These are phyloP conservation scores for Metschnikowia amazonensis DNA, from an alignment of 805 yeast genomes.

Conservation along the genomic window DNA sequence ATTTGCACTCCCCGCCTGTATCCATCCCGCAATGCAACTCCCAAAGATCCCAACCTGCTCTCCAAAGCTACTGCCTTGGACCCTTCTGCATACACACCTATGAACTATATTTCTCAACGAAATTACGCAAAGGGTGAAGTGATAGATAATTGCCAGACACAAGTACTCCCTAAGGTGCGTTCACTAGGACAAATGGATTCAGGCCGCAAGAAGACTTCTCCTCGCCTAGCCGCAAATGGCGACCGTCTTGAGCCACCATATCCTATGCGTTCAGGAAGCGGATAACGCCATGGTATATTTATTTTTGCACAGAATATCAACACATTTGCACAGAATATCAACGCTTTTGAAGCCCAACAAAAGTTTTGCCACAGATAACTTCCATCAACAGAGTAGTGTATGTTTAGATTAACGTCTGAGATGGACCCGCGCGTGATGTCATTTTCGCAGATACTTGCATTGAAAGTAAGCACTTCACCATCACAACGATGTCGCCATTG, in stretches of 20 bases:
- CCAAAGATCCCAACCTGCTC: background rate
- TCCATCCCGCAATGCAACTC: conserved; percentile 2
- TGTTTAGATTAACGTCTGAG: background rate
- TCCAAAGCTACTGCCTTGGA: background rate
- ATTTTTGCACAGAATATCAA: background rate
- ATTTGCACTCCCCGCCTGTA: background rate
- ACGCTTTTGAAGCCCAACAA: no score
- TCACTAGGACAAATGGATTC: conserved; percentile 3
- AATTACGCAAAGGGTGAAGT: background rate
- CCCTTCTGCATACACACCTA: background rate
- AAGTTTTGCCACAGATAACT: no score
- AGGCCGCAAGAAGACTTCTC: background rate
- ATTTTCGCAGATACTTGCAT: background rate
- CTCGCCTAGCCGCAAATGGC: background rate
- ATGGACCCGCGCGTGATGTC: conserved; percentile 1
- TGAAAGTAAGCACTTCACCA: background rate
- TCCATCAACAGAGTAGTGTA: background rate
- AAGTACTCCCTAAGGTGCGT: conserved; percentile 1
- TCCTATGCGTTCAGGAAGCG: conserved; percentile 1
- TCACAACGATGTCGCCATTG: conserved; percentile 4
- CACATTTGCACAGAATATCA: background rate
- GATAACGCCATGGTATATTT: background rate
- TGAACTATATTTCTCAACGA: background rate
- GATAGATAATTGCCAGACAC: background rate
- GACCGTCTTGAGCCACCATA: conserved; percentile 3